A percentile compares a stretch with the other conserved stretches of the same genome.
These are phyloP conservation scores for Oryza rufipogon DNA, from an alignment of 176 grass and related monocot genomes.

Conservation along the genomic window DNA sequence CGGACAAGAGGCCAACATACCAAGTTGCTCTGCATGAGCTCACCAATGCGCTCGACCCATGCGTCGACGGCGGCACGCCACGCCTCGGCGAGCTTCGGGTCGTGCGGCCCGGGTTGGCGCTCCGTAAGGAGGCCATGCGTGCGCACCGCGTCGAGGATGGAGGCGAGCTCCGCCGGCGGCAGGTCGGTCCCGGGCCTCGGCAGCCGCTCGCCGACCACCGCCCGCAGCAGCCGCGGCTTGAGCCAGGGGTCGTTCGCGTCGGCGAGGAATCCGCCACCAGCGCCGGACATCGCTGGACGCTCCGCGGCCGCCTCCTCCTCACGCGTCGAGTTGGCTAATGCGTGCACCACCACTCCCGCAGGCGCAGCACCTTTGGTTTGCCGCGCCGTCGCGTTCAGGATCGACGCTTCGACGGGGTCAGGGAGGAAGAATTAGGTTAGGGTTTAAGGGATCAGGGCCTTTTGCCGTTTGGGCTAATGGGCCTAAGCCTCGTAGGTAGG, in stretches of 20 bases:
- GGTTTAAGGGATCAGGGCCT: not conserved
- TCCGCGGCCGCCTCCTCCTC: not conserved
- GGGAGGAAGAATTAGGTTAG: not conserved
- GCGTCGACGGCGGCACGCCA: slow-evolving; percentile 47
- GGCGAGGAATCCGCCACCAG: slow-evolving; percentile 31
- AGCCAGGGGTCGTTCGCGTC: slow-evolving; percentile 50
- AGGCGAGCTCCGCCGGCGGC: slow-evolving; percentile 48
- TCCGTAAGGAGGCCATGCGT: slow-evolving; percentile 42
- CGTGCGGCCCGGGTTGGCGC: slow-evolving; percentile 1
- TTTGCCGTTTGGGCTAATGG: no score
- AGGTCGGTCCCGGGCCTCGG: slow-evolving; percentile 40
- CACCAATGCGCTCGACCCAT: slow-evolving; percentile 43
- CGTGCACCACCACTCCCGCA: no score
- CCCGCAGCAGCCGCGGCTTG: slow-evolving; percentile 50
- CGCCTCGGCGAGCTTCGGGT: slow-evolving; percentile 45
- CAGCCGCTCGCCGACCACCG: slow-evolving; percentile 47
- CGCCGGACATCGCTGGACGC: slow-evolving; percentile 33
- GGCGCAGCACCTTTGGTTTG: no score
- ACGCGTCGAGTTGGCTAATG: no score
- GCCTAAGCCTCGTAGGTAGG: no score
- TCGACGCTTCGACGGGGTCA: no score
- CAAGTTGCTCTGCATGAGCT: slow-evolving; percentile 40
- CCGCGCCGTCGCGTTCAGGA: no score
- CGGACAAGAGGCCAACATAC: slow-evolving; percentile 1
- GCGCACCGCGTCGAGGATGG: slow-evolving; percentile 44